Evolutionary conservation across 352 stramenopile genomes (phyloP).

Genomic region (Phytopythium montanum): DNA sequence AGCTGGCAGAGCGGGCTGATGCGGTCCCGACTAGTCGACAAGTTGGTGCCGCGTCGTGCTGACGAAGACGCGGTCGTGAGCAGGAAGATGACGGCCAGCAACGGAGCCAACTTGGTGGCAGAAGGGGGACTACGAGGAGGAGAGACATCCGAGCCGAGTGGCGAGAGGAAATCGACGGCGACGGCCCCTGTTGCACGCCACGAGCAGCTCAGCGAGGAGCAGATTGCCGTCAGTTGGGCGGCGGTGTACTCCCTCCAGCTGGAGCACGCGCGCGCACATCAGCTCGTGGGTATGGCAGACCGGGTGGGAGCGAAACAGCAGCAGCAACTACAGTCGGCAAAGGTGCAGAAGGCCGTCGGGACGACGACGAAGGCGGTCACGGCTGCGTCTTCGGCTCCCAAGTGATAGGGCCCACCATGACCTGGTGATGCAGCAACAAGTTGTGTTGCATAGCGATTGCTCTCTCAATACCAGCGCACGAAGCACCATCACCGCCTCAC

Average conservation of each 20-base stretch:
- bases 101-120: background rate
- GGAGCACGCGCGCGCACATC: slow-evolving; percentile 27
- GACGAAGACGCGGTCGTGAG: background rate
- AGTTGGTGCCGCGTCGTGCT: slow-evolving; percentile 4
- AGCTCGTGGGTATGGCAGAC: slow-evolving; percentile 20
- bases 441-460: too few species aligned
- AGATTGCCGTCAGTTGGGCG: slow-evolving; percentile 29
- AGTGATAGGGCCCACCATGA: too few species aligned
- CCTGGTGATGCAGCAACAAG: too few species aligned
- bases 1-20: slow-evolving; percentile 16
- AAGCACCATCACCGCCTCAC: too few species aligned
- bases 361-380: background rate
- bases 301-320: slow-evolving; percentile 10
- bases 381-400: too few species aligned
- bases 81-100: background rate
- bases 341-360: background rate
- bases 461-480: too few species aligned
- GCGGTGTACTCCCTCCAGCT: slow-evolving; percentile 33
- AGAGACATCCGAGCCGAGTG: background rate
- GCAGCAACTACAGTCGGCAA: background rate
- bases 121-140: background rate
- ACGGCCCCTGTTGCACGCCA: background rate
- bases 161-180: background rate
- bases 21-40: slow-evolving; percentile 8
- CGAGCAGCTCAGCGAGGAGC: slow-evolving; percentile 16